Evolutionary conservation across 2,329 filamentous ascomycete genomes (phyloP), one percentile per base, ranked within the genome.

Genomic region (Trichophyton schoenleinii): DNA sequence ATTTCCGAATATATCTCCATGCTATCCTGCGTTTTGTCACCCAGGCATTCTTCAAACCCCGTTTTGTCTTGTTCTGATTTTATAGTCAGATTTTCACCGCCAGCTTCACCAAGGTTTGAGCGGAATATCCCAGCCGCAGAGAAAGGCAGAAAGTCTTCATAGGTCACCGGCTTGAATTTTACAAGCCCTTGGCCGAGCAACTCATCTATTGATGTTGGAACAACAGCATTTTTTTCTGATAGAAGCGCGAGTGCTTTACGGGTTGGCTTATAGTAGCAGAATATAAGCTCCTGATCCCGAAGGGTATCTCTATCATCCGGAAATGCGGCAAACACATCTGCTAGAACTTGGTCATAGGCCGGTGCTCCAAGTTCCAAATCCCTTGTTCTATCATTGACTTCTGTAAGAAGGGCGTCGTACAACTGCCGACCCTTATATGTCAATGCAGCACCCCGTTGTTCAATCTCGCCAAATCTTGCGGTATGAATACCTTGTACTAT

Each of bases 91-190:
- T 52, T 52, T 15, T 57, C 53, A 6, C n/a, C 11, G 38, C 53
- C 25, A 38, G 28, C 18, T 18, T 36, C 15, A 13, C 62, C 48
- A 46, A 79, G 65, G 20, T 79, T 80, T 0, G 77, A 79, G 44
- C 74, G 74, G 63, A 80, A 80, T 44, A 82, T 82, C 0, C 79
- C 79, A 0, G 78, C 80, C 0, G 80, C 80, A 1, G 78, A 80
- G 1, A 82, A 67, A 0, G 80, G 80, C 3, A 82, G 68, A 57
- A 82, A 82, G 60, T 82, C 80, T 62, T 82, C 80, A 61, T 82
- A 82, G 0, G 75, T 80, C 18, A 82, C 73, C 1, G 80, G 77
- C 2, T 73, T 66, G 3, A 70, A 72, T 44, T 71, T 65, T 0
- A 81, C 42, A 2, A 72, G 28, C 0, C 72, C 71, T 0, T 68